Percentiles rank a stretch among this genome's conserved stretches.
Conservation (phyloP, 163 green algal genomes). For the Coccomyxa subellipsoidea region DNA sequence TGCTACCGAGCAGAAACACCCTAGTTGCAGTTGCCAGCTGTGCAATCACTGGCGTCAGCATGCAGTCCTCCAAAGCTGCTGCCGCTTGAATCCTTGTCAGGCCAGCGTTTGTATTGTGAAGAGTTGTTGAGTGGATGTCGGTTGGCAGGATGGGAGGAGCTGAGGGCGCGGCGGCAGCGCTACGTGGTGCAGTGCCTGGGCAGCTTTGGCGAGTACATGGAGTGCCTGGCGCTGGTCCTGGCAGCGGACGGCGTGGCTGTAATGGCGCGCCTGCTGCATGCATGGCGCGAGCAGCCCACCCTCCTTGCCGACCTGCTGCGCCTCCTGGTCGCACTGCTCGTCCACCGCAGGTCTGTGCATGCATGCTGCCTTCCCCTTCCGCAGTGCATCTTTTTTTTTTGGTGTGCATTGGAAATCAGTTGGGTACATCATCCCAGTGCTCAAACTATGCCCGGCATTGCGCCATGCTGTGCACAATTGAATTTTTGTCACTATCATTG, state of each 20-base stretch:
- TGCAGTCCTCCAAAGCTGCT: too few relatives aligned
- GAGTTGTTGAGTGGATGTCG: not conserved
- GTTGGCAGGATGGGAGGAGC: not conserved
- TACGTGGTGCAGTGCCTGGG: slow-evolving; percentile 28
- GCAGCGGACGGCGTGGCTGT: slow-evolving; percentile 37
- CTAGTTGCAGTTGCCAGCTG: too few relatives aligned
- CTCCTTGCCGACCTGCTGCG: slow-evolving; percentile 50
- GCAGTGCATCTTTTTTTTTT: not conserved
- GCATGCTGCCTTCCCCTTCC: not conserved
- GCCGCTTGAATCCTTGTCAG: too few relatives aligned
- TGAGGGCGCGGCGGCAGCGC: slow-evolving; percentile 16
- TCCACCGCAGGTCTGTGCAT: slow-evolving; percentile 51
- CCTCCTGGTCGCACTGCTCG: slow-evolving; percentile 57
- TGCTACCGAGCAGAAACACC: not conserved
- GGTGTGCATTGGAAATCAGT: too few relatives aligned
- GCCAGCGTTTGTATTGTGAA: not conserved
- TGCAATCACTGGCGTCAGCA: too few relatives aligned
- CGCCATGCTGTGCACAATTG: too few relatives aligned
- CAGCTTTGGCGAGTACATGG: slow-evolving; percentile 52
- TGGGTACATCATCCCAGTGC: too few relatives aligned
- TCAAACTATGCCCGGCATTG: too few relatives aligned
- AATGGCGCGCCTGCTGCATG: not conserved
- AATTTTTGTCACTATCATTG: too few relatives aligned
- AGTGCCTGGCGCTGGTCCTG: slow-evolving; percentile 49
- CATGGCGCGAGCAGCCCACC: not conserved